These are phyloP conservation scores for Curvularia spicifera DNA, from an alignment of 2,329 filamentous ascomycete genomes.

Conservation along the genomic window DNA sequence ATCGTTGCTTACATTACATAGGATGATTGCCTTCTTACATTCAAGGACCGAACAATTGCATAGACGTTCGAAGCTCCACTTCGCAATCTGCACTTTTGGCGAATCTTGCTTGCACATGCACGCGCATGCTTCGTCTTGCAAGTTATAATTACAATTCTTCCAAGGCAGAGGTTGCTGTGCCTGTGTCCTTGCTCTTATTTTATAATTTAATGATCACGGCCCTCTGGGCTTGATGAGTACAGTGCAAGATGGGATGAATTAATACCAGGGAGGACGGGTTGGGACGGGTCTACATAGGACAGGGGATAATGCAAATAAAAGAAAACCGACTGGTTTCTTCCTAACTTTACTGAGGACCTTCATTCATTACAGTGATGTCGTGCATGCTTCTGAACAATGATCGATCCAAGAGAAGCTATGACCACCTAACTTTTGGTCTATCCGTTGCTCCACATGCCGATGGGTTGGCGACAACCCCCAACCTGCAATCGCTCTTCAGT, in stretches of 20 bases:
- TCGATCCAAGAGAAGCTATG: slow-evolving; percentile 23
- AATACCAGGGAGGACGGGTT: slow-evolving; percentile 13
- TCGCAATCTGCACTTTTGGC: slow-evolving; percentile 33
- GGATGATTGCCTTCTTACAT: slow-evolving; percentile 84
- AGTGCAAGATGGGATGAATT: slow-evolving; percentile 20
- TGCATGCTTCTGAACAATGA: neutral
- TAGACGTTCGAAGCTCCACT: slow-evolving; percentile 22
- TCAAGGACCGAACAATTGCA: slow-evolving; percentile 54
- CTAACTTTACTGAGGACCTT: neutral
- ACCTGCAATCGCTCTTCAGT: neutral
- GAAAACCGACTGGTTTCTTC: neutral
- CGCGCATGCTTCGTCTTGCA: slow-evolving; percentile 21
- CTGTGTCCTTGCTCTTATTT: slow-evolving; percentile 27
- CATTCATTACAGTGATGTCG: neutral
- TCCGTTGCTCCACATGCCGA: slow-evolving; percentile 16
- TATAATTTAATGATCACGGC: slow-evolving; percentile 41
- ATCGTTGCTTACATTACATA: slow-evolving; percentile 49
- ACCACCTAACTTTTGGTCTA: slow-evolving; percentile 23
- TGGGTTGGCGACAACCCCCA: neutral
- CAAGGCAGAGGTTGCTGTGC: slow-evolving; percentile 18
- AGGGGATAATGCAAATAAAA: slow-evolving; percentile 23
- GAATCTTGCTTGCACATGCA: slow-evolving; percentile 35
- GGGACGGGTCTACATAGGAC: slow-evolving; percentile 1
- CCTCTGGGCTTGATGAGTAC: slow-evolving; percentile 26
- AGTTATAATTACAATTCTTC: slow-evolving; percentile 26